These are phyloP conservation scores for Rhododendron ovatum DNA, from an alignment of 148 eudicot genomes.

Conservation along the genomic window DNA sequence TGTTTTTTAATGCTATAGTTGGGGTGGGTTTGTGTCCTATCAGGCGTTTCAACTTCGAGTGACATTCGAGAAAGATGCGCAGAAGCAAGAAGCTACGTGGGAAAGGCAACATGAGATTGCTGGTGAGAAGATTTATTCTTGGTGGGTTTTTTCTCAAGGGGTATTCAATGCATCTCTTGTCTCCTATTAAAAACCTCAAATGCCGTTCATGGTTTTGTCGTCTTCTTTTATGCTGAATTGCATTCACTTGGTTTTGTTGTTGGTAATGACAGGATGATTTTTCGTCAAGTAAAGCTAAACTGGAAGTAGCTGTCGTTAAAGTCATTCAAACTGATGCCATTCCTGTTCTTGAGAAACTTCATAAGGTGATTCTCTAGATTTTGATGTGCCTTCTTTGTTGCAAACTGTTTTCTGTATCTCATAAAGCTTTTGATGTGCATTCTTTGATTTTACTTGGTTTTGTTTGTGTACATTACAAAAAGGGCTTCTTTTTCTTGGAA, in stretches of 20 bases:
- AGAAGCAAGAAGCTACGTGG: conserved; percentile 93
- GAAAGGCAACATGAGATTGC: conserved; percentile 94
- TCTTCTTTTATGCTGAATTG: neutral
- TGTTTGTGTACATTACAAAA: neutral
- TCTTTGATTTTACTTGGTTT: neutral
- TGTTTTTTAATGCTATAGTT: neutral
- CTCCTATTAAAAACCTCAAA: neutral
- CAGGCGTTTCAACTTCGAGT: too few relatives aligned
- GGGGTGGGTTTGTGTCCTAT: neutral
- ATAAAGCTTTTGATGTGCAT: neutral
- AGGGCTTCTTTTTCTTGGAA: conserved; percentile 2
- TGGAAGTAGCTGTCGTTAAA: conserved; percentile 56
- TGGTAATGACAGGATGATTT: conserved; percentile 49
- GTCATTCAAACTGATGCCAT: conserved; percentile 59
- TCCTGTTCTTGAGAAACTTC: conserved; percentile 66
- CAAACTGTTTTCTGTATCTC: too few relatives aligned
- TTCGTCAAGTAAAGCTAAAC: conserved; percentile 47
- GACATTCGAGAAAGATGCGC: conserved; percentile 55
- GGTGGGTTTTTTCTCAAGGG: conserved; percentile 99
- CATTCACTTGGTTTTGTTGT: conserved; percentile 2
- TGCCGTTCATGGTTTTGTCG: neutral
- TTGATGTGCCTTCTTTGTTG: neutral
- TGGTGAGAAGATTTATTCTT: conserved; percentile 85
- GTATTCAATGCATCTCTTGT: neutral
- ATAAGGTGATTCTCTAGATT: conserved; percentile 40